Base-by-base conservation (phyloP, 2,329 filamentous ascomycete genomes). In the Escovopsis sp. region DNA sequence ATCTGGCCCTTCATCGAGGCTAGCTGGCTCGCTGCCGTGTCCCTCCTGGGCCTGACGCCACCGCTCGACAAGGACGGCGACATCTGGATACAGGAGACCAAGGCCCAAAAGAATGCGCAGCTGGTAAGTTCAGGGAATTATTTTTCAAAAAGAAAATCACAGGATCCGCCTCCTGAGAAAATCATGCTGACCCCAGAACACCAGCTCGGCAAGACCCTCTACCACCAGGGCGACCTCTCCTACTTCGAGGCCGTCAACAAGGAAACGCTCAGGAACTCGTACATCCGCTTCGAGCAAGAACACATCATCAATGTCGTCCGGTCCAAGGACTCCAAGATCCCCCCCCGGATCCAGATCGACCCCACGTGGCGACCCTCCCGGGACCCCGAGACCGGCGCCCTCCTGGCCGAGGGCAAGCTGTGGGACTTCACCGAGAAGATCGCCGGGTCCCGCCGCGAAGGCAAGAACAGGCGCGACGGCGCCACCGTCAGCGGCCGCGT, bases 231-330 rank as follows among this genome's bases (percentile, higher is more conserved):
- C 43, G 91, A 98, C 55, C 75, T 98, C 9, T 88, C 82, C 28
- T 98, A 98, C 64, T 96, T 95, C 52, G 91, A 98, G 64, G 88
- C 91, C 3, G 89, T 98, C 49, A 98, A 98, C 68, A 95, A 95
- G 54, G 89, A 98, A 61, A 94, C 88, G 0, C 73, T 98, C 44
- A 94, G 91, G 57, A 98, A 98, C 60, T 82, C 88, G 0, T 95
- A 89, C 61, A 72, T 77, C 33, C 77, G 86, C 12, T 94, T 94
- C 55, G 80, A 88, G 52, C 86, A 95, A 55, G 89, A 96, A 53
- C 85, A 87, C 8, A 93, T 96, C 48, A 71, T 96, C 44, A 66
- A 84, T 37, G 73, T 88, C 0, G 71, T 82, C 28, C 84, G 83
- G 53, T 70, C 71, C 43, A 81, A 79, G 52, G 80, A 82, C 47